phyloP scores from a whole-genome alignment of 2,329 filamentous ascomycete species.

The Ambrosiella xylebori region DNA sequence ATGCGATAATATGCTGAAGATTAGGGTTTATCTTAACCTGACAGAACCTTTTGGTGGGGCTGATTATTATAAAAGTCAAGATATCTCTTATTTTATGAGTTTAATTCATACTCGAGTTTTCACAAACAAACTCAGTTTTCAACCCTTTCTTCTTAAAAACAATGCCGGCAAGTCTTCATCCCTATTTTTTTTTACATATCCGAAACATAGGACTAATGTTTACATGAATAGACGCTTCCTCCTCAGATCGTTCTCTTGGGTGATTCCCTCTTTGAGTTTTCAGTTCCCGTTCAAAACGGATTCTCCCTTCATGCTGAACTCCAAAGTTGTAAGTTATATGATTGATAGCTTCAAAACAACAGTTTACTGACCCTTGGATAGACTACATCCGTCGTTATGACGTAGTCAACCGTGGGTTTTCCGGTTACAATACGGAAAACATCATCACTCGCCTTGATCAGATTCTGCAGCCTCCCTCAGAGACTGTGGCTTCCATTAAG shows the following conservation, averaged over 20 bases:
- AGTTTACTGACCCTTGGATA: conserved; percentile 20
- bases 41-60: too few relatives aligned
- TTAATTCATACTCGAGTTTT: background rate
- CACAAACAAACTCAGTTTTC: background rate
- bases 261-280: conserved; percentile 69
- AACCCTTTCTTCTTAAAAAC: background rate
- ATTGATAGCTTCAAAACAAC: background rate
- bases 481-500: conserved; percentile 40
- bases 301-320: conserved; percentile 61
- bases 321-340: conserved; percentile 39
- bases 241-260: conserved; percentile 72
- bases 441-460: conserved; percentile 50
- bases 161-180: background rate
- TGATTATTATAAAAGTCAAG: background rate
- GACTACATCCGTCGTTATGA: conserved; percentile 64
- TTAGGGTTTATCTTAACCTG: too few relatives aligned
- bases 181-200: background rate
- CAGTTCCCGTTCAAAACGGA: conserved; percentile 41
- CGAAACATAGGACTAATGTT: background rate
- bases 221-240: conserved; percentile 8
- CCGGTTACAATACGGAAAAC: conserved; percentile 69
- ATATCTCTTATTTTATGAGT: background rate
- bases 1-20: too few relatives aligned
- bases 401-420: conserved; percentile 74
- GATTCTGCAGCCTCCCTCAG: conserved; percentile 50